Percentiles rank a stretch among this genome's conserved stretches.
Conservation (phyloP, 2,329 filamentous ascomycete species). For the Botrytis medusae region DNA sequence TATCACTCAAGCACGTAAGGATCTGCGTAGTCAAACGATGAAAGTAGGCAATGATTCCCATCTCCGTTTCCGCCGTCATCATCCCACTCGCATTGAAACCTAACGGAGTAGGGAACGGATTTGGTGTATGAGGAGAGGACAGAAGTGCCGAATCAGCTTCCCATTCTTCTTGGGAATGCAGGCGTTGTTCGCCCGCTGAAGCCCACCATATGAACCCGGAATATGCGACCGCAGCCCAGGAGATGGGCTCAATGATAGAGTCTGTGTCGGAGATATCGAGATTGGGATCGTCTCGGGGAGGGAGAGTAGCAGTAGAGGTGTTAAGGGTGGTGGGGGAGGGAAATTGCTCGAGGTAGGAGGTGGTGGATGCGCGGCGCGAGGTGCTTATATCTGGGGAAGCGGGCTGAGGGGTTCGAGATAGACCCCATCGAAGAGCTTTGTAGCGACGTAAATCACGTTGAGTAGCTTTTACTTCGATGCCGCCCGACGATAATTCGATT, state of each 20-base stretch:
- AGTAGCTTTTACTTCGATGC: constrained; percentile 73
- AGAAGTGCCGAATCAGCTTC: constrained; percentile 56
- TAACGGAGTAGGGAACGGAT: constrained; percentile 42
- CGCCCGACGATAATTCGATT: constrained; percentile 61
- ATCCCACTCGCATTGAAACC: constrained; percentile 18
- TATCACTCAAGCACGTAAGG: constrained; percentile 59
- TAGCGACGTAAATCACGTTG: constrained; percentile 87
- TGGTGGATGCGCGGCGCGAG: constrained; percentile 22
- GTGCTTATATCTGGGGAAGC: constrained; percentile 24
- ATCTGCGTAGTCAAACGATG: constrained; percentile 71
- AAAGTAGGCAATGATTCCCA: constrained; percentile 77
- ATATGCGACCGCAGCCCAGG: constrained; percentile 75
- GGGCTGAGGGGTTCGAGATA: constrained; percentile 46
- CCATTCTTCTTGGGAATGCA: constrained; percentile 61
- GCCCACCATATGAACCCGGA: constrained; percentile 90
- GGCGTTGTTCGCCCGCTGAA: constrained; percentile 71
- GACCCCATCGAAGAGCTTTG: constrained; percentile 62
- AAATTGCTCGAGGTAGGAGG: constrained; percentile 29
- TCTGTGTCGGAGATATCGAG: constrained; percentile 52
- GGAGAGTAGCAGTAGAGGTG: constrained; percentile 30
- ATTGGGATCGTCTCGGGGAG: constrained; percentile 42
- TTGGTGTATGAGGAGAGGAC: constrained; percentile 30
- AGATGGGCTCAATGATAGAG: constrained; percentile 59
- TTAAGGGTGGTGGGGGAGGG: constrained; percentile 23
- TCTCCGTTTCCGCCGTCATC: constrained; percentile 51